Percentiles rank a stretch among this genome's conserved stretches.
phyloP scores from a whole-genome alignment of 306 rosid genomes.

The Rosa chinensis region DNA sequence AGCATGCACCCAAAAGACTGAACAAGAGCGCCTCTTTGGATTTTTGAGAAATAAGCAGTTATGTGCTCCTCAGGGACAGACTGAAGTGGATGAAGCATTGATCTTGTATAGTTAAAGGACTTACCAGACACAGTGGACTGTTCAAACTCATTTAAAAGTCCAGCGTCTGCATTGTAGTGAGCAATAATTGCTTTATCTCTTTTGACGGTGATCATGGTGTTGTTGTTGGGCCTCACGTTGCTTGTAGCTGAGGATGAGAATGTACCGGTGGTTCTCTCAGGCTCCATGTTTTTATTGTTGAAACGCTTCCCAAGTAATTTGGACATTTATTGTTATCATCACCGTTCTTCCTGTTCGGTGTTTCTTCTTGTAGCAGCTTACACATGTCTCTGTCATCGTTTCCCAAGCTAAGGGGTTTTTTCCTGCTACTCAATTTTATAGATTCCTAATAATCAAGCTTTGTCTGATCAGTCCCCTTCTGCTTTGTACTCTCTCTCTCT shows the following conservation, averaged over 20 bases:
- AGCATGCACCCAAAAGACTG: slow-evolving; percentile 81
- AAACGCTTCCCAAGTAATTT: background rate
- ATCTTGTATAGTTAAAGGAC: slow-evolving; percentile 62
- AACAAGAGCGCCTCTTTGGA: slow-evolving; percentile 75
- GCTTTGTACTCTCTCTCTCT: background rate
- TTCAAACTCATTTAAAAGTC: slow-evolving; percentile 63
- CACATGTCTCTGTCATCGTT: slow-evolving; percentile 34
- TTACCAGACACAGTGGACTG: slow-evolving; percentile 57
- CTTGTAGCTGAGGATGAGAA: slow-evolving; percentile 54
- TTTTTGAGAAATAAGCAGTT: slow-evolving; percentile 49
- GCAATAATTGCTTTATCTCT: slow-evolving; percentile 44
- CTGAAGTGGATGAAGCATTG: slow-evolving; percentile 40
- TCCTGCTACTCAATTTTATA: background rate
- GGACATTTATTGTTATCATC: slow-evolving; percentile 6
- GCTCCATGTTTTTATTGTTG: slow-evolving; percentile 28
- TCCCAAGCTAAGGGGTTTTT: background rate
- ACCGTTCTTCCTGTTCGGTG: background rate
- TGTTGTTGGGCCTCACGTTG: slow-evolving; percentile 33
- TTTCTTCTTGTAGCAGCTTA: background rate
- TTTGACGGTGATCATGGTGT: background rate
- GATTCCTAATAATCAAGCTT: background rate
- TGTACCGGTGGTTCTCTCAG: slow-evolving; percentile 25
- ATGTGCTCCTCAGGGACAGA: slow-evolving; percentile 64
- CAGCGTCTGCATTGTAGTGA: slow-evolving; percentile 68
- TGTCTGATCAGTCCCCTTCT: background rate